Evolutionary conservation across 768 basidiomycete species (phyloP), one percentile per base, ranked within the genome.

Genomic region (Chalciporus pseudorubinellus): DNA sequence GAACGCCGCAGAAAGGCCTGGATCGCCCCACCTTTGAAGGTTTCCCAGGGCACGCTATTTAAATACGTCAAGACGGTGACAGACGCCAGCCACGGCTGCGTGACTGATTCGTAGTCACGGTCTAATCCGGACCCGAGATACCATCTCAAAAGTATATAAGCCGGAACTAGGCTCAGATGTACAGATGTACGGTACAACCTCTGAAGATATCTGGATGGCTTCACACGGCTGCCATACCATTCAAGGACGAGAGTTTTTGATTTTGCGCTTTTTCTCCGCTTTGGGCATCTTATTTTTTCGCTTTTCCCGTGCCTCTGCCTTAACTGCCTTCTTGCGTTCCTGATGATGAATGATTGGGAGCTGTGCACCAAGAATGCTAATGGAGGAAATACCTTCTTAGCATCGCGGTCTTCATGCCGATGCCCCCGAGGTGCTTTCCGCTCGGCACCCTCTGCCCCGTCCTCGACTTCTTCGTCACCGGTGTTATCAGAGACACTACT

Each of bases 231-330:
- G 53, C 55, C 49, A 52, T 52, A 29, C 19, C 38, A 53, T 33
- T 62, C 59, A 59, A 50, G 57, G 57, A 42, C 56, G 51, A 61
- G 70, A 41, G 66, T 64, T 58, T 61, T 92, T 97, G 60, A 98
- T 78, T 56, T 80, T 81, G 38, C 83, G 80, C 74, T 92, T 92
- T 77, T 98, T 98, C 71, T 95, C 92, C 38, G 87, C 84, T 66
- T 98, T 98, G 41, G 95, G 90, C 78, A 98, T 92, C 74, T 98
- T 98, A 59, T 81, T 77, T 70, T 93, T 92, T 55, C 95, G 79
- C 68, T 81, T 89, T 73, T 97, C 94, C 62, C 85, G 79, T 34
- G 89, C 85, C 68, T 91, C 90, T 49, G 84, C 86, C 67, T 98
- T 98, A 22, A 79, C 82, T 4, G 85, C 84, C 65, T 91, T 91